Base-by-base conservation (phyloP, 1,284 basidiomycete genomes). In the Crepidotus sp. region DNA sequence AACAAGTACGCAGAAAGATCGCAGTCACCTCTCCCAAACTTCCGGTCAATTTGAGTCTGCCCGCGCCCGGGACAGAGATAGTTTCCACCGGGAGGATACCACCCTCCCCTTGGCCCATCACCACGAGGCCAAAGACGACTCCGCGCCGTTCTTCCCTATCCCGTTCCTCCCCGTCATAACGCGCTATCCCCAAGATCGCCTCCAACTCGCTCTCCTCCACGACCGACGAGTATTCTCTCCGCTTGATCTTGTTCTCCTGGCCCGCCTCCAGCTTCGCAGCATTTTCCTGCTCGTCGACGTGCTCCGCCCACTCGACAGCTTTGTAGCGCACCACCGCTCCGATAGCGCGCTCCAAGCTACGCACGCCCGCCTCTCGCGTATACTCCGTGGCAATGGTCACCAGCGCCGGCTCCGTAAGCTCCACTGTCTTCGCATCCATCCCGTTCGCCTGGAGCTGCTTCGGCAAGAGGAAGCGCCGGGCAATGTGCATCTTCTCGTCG, bases 361-460 rank as follows among this genome's bases (percentile, higher is more conserved):
- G 77, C n/a, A 97, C 93, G 22, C 94, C 93, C 0, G 93, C 92
- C 63, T 96, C 88, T 8, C 82, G 73, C 1, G 90, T 93, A 58
- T 92, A 93, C 19, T 75, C 67, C 10, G 80, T 85, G 24, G 83
- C 82, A 40, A 93, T 73, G 42, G 77, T 73, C 49, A 81, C 64
- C 26, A 94, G 60, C 0, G 83, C 79, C 2, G 77, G 73, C 46
- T 92, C 84, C 0, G 74, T 76, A 29, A 87, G 67, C 13, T 66
- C 59, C 10, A 84, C 61, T 29, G 79, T 75, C 1, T 67, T 61
- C 0, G 70, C 61, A 7, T 71, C 69, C 44, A 85, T 71, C 4
- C 76, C 86, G 57, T 83, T 91, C 2, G 78, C 78, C 26, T 64
- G 62, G 25, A 90, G 67, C 61, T 93, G 89, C 61, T 93, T 94